phyloP scores from a whole-genome alignment of 768 basidiomycete species.

The Lentinula lateritia region DNA sequence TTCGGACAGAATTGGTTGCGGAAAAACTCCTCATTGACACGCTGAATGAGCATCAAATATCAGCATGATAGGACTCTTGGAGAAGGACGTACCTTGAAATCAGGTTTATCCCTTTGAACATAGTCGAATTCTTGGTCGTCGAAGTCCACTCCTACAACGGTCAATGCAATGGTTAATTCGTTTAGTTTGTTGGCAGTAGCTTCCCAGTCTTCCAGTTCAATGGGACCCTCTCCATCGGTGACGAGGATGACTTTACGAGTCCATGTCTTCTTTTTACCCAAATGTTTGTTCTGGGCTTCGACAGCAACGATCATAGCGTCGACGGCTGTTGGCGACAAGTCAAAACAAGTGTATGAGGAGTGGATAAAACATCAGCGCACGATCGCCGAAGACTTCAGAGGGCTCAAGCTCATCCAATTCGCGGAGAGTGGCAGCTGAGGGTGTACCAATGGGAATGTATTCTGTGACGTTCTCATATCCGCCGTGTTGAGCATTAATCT shows the following conservation, averaged over 20 bases:
- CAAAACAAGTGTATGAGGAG: background rate
- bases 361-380: conserved; percentile 33
- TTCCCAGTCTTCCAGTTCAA: conserved; percentile 76
- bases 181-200: conserved; percentile 62
- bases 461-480: conserved; percentile 74
- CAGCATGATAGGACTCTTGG: background rate
- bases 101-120: conserved; percentile 61
- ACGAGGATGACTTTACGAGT: conserved; percentile 77
- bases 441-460: conserved; percentile 63
- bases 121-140: conserved; percentile 65
- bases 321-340: conserved; percentile 45
- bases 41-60: conserved; percentile 30
- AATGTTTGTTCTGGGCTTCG: conserved; percentile 67
- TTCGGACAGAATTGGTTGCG: conserved; percentile 34
- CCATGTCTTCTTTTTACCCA: conserved; percentile 75
- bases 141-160: conserved; percentile 85
- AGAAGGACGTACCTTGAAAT: conserved; percentile 55
- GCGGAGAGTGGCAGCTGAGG: conserved; percentile 60
- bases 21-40: conserved; percentile 73
- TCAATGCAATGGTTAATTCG: conserved; percentile 47
- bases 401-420: conserved; percentile 57
- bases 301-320: conserved; percentile 85
- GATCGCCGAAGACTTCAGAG: conserved; percentile 55
- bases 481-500: conserved; percentile 51
- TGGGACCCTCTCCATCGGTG: conserved; percentile 79